Conservation (phyloP, 441 rosid species). For the Populus trichocarpa region DNA sequence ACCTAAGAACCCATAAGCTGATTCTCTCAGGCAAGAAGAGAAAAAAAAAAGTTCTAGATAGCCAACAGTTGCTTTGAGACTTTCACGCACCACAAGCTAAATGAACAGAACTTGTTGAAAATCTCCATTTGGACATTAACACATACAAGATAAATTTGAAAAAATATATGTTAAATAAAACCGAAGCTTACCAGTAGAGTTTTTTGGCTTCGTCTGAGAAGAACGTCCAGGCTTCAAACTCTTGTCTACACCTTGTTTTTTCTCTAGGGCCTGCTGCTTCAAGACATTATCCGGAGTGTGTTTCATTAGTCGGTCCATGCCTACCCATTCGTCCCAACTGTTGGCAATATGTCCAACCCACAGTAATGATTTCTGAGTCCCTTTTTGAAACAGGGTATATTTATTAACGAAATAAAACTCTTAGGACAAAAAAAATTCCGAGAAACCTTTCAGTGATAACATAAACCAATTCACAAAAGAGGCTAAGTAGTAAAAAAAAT, state of each 20-base stretch:
- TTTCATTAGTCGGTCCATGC: constrained; percentile 79
- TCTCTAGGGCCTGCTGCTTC: constrained; percentile 84
- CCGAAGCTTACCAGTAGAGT: constrained; percentile 59
- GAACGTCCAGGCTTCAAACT: constrained; percentile 77
- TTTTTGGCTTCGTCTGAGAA: constrained; percentile 67
- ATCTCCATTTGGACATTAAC: not conserved
- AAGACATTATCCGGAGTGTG: constrained; percentile 73
- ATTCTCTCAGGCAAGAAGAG: not conserved
- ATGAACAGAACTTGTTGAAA: not conserved
- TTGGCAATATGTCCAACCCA: constrained; percentile 64
- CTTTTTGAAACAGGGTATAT: constrained; percentile 30
- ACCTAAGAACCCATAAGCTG: not conserved
- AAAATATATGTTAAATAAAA: not conserved
- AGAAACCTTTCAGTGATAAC: constrained; percentile 2
- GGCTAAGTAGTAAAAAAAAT: not conserved
- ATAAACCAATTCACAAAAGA: not conserved
- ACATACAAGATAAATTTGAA: not conserved
- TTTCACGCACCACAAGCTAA: not conserved
- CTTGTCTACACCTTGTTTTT: constrained; percentile 80
- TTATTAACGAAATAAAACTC: constrained; percentile 33
- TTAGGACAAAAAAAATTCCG: not conserved
- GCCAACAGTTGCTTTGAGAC: not conserved
- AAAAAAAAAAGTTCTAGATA: not conserved
- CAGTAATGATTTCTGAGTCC: constrained; percentile 42
- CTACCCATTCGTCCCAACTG: constrained; percentile 99